A percentile compares a stretch with the other conserved stretches of the same genome.
These are phyloP conservation scores for Suhomyces terraborum DNA, from an alignment of 1,139 yeast species.

Conservation along the genomic window DNA sequence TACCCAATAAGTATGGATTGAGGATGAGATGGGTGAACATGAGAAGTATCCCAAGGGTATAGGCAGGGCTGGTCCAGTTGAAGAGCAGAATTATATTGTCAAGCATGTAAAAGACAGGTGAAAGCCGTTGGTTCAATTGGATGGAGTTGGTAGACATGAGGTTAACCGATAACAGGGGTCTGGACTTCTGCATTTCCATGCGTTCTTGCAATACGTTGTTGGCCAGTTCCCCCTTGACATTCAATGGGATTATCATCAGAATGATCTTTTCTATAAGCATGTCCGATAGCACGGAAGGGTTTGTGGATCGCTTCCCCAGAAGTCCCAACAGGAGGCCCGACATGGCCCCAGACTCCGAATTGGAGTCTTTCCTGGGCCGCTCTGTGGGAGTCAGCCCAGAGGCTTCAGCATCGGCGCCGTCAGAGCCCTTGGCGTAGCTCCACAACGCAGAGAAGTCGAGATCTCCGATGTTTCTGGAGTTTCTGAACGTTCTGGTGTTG, in stretches of 20 bases:
- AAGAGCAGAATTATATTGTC: slow-evolving; percentile 57
- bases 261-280: slow-evolving; percentile 69
- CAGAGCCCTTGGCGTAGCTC: slow-evolving; percentile 11
- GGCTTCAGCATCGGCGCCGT: not conserved
- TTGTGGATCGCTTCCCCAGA: slow-evolving; percentile 2
- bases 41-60: slow-evolving; percentile 60
- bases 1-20: slow-evolving; percentile 58
- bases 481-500: slow-evolving; percentile 3
- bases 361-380: too few relatives aligned
- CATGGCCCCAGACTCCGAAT: not conserved
- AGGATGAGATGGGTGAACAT: slow-evolving; percentile 60
- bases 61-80: slow-evolving; percentile 66
- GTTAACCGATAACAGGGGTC: slow-evolving; percentile 73
- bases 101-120: slow-evolving; percentile 58
- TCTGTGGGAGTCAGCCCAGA: not conserved
- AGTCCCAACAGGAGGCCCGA: not conserved
- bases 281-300: slow-evolving; percentile 51
- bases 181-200: slow-evolving; percentile 55
- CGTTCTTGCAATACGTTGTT: slow-evolving; percentile 46
- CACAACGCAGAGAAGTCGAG: slow-evolving; percentile 17
- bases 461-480: slow-evolving; percentile 8
- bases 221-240: slow-evolving; percentile 47
- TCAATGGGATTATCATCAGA: slow-evolving; percentile 69
- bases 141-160: slow-evolving; percentile 71
- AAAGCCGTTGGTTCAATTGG: slow-evolving; percentile 62